These are phyloP conservation scores for Acer yangbiense DNA, from an alignment of 345 rosid genomes.

Conservation along the genomic window DNA sequence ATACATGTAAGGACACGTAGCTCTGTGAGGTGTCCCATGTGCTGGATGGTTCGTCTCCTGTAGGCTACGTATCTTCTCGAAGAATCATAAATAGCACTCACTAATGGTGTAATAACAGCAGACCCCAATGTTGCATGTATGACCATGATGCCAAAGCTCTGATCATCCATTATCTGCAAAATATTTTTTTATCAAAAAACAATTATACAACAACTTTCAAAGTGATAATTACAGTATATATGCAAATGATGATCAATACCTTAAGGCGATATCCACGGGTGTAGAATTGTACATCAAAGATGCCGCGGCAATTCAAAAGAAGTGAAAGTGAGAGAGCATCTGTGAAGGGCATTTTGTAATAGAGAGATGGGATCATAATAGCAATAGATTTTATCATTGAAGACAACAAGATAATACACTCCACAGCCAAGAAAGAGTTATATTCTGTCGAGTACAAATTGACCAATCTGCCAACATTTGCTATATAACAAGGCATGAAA, in stretches of 20 bases:
- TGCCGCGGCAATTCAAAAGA: constrained; percentile 45
- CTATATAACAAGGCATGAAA: constrained; percentile 40
- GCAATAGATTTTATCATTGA: constrained; percentile 24
- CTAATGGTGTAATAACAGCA: constrained; percentile 19
- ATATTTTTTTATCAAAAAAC: background rate
- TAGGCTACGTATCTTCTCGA: constrained; percentile 48
- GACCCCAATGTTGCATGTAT: constrained; percentile 26
- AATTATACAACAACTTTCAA: too few species aligned
- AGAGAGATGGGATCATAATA: constrained; percentile 31
- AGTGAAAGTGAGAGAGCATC: constrained; percentile 44
- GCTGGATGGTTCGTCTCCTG: constrained; percentile 35
- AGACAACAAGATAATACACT: constrained; percentile 21
- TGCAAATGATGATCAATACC: background rate
- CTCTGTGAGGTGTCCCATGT: constrained; percentile 22
- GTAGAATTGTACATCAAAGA: constrained; percentile 40
- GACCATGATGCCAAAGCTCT: constrained; percentile 35
- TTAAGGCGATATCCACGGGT: constrained; percentile 7
- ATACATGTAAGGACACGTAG: constrained; percentile 45
- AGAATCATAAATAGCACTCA: constrained; percentile 33
- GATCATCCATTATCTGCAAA: constrained; percentile 29
- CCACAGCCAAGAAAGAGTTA: constrained; percentile 5
- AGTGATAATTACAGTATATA: too few species aligned
- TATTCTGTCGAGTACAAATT: constrained; percentile 14
- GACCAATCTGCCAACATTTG: constrained; percentile 31
- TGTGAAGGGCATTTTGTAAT: constrained; percentile 38